A percentile compares a stretch with the other conserved stretches of the same genome.
Conservation (phyloP, 2,329 filamentous ascomycete species). For the Phaeoacremonium minimum region DNA sequence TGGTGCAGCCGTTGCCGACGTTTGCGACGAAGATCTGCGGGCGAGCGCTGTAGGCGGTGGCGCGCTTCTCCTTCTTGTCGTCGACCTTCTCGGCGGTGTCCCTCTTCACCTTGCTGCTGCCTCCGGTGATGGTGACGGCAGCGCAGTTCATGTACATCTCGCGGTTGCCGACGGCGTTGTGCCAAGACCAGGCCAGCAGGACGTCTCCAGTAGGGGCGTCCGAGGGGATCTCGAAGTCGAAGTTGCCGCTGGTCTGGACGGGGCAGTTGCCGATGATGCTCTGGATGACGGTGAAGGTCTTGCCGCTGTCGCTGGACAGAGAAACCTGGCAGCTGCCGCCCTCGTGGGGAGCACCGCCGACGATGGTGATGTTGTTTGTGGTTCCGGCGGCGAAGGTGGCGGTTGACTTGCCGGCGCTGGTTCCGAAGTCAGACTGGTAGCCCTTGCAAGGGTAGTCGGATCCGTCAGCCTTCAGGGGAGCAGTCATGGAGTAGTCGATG, state of each 20-base stretch:
- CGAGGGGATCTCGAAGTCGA: conserved; percentile 62
- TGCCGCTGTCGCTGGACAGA: conserved; percentile 68
- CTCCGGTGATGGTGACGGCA: conserved; percentile 54
- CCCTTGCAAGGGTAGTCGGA: conserved; percentile 76
- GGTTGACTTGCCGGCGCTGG: conserved; percentile 44
- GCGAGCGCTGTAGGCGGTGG: conserved; percentile 45
- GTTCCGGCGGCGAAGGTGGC: conserved; percentile 60
- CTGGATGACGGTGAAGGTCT: conserved; percentile 64
- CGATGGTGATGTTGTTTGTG: conserved; percentile 59
- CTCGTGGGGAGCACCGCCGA: conserved; percentile 57
- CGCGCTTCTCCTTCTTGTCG: conserved; percentile 22
- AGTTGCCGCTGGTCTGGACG: conserved; percentile 38
- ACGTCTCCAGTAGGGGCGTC: conserved; percentile 57
- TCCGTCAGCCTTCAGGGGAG: conserved; percentile 56
- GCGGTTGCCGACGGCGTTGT: conserved; percentile 71
- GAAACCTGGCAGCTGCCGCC: conserved; percentile 76
- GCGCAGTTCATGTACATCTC: conserved; percentile 91
- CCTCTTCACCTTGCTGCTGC: conserved; percentile 19
- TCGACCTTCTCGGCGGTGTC: not conserved
- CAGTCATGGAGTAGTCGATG: conserved; percentile 69
- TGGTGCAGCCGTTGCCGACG: conserved; percentile 55
- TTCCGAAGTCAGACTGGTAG: conserved; percentile 43
- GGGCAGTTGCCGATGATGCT: conserved; percentile 54
- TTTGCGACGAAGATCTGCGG: conserved; percentile 72
- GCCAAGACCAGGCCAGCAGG: conserved; percentile 73